Evolutionary conservation across 768 basidiomycete species (phyloP).

Genomic region (Amyloporia xantha): DNA sequence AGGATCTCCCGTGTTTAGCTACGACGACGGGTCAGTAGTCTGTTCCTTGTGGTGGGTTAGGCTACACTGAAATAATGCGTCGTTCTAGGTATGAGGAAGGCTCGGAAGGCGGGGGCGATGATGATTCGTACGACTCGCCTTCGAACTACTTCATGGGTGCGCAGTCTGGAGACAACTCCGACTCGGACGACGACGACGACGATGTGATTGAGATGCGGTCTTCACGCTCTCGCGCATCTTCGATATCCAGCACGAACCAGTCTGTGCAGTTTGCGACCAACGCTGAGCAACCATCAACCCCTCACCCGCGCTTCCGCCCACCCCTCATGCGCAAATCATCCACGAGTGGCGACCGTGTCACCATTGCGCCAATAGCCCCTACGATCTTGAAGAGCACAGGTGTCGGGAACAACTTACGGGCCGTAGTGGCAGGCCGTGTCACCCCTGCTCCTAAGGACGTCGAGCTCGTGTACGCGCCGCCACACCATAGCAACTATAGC

Average conservation of each 20-base stretch:
- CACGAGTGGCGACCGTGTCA: conserved; percentile 47
- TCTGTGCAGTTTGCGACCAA: conserved; percentile 10
- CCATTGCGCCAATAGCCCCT: conserved; percentile 68
- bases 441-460: conserved; percentile 29
- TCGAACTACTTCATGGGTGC: conserved; percentile 18
- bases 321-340: conserved; percentile 26
- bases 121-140: conserved; percentile 36
- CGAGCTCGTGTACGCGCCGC: conserved; percentile 68
- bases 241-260: conserved; percentile 28
- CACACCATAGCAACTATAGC: conserved; percentile 26
- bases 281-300: conserved; percentile 2
- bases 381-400: conserved; percentile 82
- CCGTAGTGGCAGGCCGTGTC: conserved; percentile 24
- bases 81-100: conserved; percentile 59
- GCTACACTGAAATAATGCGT: conserved; percentile 10
- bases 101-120: conserved; percentile 48
- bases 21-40: conserved; percentile 58
- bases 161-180: conserved; percentile 12
- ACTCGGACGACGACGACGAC: conserved; percentile 40
- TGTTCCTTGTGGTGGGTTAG: neutral
- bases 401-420: conserved; percentile 32
- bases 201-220: conserved; percentile 57
- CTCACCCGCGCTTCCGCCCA: conserved; percentile 21
- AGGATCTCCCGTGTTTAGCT: conserved; percentile 21
- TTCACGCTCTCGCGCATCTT: conserved; percentile 32